Evolutionary conservation across 2,329 filamentous ascomycete genomes (phyloP).

Genomic region (Aureobasidium sp.): DNA sequence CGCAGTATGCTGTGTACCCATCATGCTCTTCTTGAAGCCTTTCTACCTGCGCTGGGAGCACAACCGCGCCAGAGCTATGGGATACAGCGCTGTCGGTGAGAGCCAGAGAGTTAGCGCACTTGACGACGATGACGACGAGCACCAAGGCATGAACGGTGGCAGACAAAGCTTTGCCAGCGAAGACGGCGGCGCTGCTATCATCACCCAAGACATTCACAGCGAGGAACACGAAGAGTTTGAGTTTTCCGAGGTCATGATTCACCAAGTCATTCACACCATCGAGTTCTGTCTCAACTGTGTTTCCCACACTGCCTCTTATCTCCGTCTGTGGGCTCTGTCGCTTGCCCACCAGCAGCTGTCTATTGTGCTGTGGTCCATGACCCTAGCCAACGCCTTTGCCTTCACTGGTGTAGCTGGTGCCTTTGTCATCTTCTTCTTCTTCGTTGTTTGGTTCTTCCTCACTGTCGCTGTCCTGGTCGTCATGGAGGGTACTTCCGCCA

Average conservation of each 20-base stretch:
- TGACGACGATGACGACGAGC: conserved; percentile 70
- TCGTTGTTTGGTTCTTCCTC: conserved; percentile 85
- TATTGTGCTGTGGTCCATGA: conserved; percentile 95
- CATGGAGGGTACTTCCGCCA: conserved; percentile 94
- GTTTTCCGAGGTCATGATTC: conserved; percentile 95
- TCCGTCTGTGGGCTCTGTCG: conserved; percentile 95
- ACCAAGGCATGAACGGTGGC: conserved; percentile 45
- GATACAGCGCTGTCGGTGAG: conserved; percentile 91
- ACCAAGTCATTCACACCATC: conserved; percentile 98
- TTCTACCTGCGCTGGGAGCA: conserved; percentile 92
- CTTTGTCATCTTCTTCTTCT: conserved; percentile 72
- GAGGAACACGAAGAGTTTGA: conserved; percentile 95
- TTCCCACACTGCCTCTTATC: conserved; percentile 96
- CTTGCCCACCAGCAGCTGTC: conserved; percentile 97
- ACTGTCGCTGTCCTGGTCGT: conserved; percentile 74
- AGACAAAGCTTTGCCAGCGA: conserved; percentile 62
- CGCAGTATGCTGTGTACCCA: conserved; percentile 78
- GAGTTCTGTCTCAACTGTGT: conserved; percentile 99
- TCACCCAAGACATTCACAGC: conserved; percentile 72
- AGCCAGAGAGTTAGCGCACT: conserved; percentile 79
- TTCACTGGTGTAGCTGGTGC: conserved; percentile 62
- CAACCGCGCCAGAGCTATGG: conserved; percentile 77
- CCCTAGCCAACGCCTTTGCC: conserved; percentile 67
- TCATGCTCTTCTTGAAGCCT: conserved; percentile 90
- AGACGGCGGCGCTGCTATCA: conserved; percentile 77